These are phyloP conservation scores for Gloeopeniophorella convolvens DNA, from an alignment of 768 basidiomycete genomes.

Conservation along the genomic window DNA sequence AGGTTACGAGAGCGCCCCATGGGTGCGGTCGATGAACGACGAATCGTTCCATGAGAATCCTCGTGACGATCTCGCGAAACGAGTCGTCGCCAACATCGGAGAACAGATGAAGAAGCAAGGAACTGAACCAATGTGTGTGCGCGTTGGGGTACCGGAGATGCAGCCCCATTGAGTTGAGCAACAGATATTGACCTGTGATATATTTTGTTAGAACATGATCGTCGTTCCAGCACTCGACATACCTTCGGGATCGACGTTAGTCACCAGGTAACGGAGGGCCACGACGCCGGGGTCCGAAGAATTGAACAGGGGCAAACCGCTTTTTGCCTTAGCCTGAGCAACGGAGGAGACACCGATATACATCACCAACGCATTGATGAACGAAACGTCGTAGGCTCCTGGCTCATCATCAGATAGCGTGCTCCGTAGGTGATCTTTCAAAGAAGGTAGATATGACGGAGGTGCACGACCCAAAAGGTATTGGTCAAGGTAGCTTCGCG, in stretches of 20 bases:
- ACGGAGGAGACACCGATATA: constrained; percentile 93
- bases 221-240: constrained; percentile 22
- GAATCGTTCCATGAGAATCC: constrained; percentile 88
- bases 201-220: constrained; percentile 2
- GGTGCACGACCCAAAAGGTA: constrained; percentile 73
- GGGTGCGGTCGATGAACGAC: constrained; percentile 94
- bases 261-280: constrained; percentile 74
- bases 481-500: constrained; percentile 76
- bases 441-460: constrained; percentile 62
- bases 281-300: constrained; percentile 79
- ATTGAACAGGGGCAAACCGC: constrained; percentile 75
- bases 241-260: constrained; percentile 90
- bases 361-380: constrained; percentile 93
- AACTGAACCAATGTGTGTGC: constrained; percentile 98
- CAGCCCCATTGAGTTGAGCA: constrained; percentile 86
- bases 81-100: constrained; percentile 67
- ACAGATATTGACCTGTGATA: constrained; percentile 81
- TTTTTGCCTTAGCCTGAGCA: constrained; percentile 80
- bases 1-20: constrained; percentile 91
- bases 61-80: constrained; percentile 78
- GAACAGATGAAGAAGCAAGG: constrained; percentile 84
- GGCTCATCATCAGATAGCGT: constrained; percentile 40
- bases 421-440: constrained; percentile 69
- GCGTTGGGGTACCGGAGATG: constrained; percentile 97
- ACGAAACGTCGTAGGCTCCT: constrained; percentile 77